phyloP scores from a whole-genome alignment of 306 rosid species.

The Acacia melanoxylon region DNA sequence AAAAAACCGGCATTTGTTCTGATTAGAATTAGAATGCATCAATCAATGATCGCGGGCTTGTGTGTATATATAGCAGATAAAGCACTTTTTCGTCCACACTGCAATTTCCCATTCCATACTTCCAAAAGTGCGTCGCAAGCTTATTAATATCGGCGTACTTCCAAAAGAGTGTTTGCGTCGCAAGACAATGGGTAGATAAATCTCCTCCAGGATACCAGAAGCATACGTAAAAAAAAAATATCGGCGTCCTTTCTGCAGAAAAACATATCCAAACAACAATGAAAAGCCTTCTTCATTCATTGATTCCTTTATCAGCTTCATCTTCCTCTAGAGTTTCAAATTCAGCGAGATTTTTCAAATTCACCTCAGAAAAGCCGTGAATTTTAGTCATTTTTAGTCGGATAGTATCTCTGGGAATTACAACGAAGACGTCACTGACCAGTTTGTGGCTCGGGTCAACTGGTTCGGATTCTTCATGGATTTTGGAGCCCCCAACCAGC shows the following conservation, averaged over 20 bases:
- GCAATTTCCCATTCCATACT: conserved; percentile 5
- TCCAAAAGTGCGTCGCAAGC: not conserved
- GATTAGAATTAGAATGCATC: too few species aligned
- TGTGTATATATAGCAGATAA: not conserved
- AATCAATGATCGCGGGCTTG: too few species aligned
- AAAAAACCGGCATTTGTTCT: too few species aligned
- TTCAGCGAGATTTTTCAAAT: not conserved
- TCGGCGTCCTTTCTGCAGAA: conserved; percentile 41
- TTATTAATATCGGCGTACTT: conserved; percentile 36
- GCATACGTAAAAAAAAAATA: too few species aligned
- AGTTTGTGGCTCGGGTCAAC: conserved; percentile 17
- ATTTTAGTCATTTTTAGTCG: not conserved
- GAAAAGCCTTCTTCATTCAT: not conserved
- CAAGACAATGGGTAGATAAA: too few species aligned
- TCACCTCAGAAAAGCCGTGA: not conserved
- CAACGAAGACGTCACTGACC: conserved; percentile 7
- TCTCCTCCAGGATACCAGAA: too few species aligned
- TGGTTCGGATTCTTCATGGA: conserved; percentile 50
- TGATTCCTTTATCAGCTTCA: not conserved
- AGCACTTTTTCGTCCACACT: conserved; percentile 22
- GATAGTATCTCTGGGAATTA: not conserved
- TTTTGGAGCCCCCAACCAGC: conserved; percentile 27
- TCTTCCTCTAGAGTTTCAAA: not conserved
- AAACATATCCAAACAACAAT: not conserved
- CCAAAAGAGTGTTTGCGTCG: too few species aligned